A percentile compares a stretch with the other conserved stretches of the same genome.
phyloP scores from a whole-genome alignment of 306 rosid genomes.

The Comarum palustre region DNA sequence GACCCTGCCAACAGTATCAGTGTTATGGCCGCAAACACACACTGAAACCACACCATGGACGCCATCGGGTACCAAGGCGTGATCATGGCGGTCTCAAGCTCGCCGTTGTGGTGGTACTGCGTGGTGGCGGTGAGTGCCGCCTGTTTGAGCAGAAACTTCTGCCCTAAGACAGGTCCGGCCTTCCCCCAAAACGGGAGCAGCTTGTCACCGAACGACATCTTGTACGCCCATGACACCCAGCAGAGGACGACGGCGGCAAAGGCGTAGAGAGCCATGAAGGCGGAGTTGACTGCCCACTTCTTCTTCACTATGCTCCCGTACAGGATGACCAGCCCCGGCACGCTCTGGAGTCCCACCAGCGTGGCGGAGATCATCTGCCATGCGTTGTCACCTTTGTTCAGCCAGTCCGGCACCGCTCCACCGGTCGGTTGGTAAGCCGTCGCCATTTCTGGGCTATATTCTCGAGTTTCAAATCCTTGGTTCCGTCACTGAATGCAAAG shows the following conservation, averaged over 20 bases:
- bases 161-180: slow-evolving; percentile 6
- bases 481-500: background rate
- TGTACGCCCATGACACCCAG: slow-evolving; percentile 26
- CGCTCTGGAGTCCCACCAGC: slow-evolving; percentile 54
- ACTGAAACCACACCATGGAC: slow-evolving; percentile 17
- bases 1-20: slow-evolving; percentile 22
- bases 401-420: slow-evolving; percentile 45
- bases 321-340: slow-evolving; percentile 59
- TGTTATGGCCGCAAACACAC: slow-evolving; percentile 15
- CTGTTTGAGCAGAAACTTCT: slow-evolving; percentile 11
- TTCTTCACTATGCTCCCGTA: slow-evolving; percentile 61
- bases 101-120: background rate
- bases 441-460: background rate
- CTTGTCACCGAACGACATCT: slow-evolving; percentile 23
- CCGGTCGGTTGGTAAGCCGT: slow-evolving; percentile 40
- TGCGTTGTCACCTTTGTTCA: slow-evolving; percentile 69
- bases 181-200: slow-evolving; percentile 23
- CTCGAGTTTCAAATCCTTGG: background rate
- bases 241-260: slow-evolving; percentile 20
- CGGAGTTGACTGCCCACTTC: slow-evolving; percentile 53
- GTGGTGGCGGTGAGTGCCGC: slow-evolving; percentile 10
- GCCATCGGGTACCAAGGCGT: slow-evolving; percentile 8
- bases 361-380: slow-evolving; percentile 66
- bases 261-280: slow-evolving; percentile 28
- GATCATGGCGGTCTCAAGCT: background rate